Conservation (phyloP, 305 asterid species). For the Fraxinus velutina region DNA sequence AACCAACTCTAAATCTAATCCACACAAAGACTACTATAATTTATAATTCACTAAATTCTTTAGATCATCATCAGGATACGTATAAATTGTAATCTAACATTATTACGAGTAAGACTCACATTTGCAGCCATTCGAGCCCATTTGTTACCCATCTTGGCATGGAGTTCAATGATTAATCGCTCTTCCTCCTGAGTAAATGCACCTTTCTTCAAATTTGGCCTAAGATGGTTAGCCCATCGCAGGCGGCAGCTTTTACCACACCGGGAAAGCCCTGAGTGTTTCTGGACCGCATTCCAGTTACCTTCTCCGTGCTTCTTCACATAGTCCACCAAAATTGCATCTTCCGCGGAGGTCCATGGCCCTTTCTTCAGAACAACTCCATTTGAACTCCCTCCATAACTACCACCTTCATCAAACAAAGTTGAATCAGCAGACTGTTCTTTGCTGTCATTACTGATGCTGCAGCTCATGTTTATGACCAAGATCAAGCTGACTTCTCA, state of each 20-base stretch:
- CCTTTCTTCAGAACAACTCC: constrained; percentile 52
- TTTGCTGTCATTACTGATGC: constrained; percentile 39
- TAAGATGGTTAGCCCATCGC: constrained; percentile 68
- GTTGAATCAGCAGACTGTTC: constrained; percentile 50
- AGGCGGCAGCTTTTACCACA: constrained; percentile 74
- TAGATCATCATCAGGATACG: constrained; percentile 16
- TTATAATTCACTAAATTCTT: constrained; percentile 9
- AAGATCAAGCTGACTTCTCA: constrained; percentile 11
- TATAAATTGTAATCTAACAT: constrained; percentile 5
- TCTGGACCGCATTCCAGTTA: constrained; percentile 66
- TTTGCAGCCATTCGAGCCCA: constrained; percentile 79
- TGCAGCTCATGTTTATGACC: constrained; percentile 33
- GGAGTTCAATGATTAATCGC: constrained; percentile 54
- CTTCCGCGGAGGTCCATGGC: constrained; percentile 66
- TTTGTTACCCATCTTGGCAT: constrained; percentile 69
- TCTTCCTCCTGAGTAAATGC: constrained; percentile 69
- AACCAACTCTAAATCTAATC: constrained; percentile 17
- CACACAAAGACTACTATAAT: background rate
- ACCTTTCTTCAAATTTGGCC: constrained; percentile 67
- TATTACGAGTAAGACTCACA: constrained; percentile 35
- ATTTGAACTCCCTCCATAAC: constrained; percentile 30
- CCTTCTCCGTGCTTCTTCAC: constrained; percentile 68
- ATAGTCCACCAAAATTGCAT: constrained; percentile 49
- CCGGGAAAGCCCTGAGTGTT: constrained; percentile 53
- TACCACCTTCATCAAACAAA: constrained; percentile 41